Conservation (phyloP, 306 rosid species). For the Rubus idaeus region DNA sequence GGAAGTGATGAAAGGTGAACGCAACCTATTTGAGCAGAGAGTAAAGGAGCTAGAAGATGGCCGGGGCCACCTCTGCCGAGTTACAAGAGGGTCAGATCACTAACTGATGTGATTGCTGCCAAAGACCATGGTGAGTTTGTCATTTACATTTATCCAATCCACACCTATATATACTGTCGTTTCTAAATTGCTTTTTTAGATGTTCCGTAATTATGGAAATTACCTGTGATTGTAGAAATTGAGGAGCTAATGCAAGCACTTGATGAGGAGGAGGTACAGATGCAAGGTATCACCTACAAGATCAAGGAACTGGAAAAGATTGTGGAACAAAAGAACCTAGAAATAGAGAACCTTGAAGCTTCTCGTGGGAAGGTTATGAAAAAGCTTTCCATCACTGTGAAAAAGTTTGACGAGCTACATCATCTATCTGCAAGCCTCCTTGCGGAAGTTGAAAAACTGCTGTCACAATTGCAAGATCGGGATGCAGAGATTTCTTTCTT, state of each 20-base stretch:
- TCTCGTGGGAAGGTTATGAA: slow-evolving; percentile 79
- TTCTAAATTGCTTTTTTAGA: background rate
- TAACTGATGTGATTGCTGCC: slow-evolving; percentile 57
- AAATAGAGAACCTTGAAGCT: slow-evolving; percentile 66
- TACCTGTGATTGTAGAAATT: slow-evolving; percentile 64
- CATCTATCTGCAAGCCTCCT: slow-evolving; percentile 80
- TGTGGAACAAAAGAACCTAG: slow-evolving; percentile 64
- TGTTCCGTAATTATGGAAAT: slow-evolving; percentile 16
- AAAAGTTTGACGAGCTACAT: slow-evolving; percentile 96
- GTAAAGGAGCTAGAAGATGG: slow-evolving; percentile 55
- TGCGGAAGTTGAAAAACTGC: slow-evolving; percentile 87
- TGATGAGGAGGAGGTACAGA: slow-evolving; percentile 91
- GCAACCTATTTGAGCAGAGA: slow-evolving; percentile 56
- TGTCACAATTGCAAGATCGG: slow-evolving; percentile 90
- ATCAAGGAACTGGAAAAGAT: slow-evolving; percentile 62
- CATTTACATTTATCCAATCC: slow-evolving; percentile 8
- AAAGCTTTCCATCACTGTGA: slow-evolving; percentile 78
- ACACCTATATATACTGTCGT: background rate
- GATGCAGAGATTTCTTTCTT: slow-evolving; percentile 92
- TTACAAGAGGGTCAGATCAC: slow-evolving; percentile 65
- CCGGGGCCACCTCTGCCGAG: slow-evolving; percentile 49
- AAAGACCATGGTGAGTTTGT: slow-evolving; percentile 79
- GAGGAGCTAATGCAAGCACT: slow-evolving; percentile 90
- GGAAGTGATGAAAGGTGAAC: slow-evolving; percentile 54
- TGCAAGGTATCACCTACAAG: slow-evolving; percentile 70